Evolutionary conservation across 768 basidiomycete genomes (phyloP).

Genomic region (Pholiota molesta): DNA sequence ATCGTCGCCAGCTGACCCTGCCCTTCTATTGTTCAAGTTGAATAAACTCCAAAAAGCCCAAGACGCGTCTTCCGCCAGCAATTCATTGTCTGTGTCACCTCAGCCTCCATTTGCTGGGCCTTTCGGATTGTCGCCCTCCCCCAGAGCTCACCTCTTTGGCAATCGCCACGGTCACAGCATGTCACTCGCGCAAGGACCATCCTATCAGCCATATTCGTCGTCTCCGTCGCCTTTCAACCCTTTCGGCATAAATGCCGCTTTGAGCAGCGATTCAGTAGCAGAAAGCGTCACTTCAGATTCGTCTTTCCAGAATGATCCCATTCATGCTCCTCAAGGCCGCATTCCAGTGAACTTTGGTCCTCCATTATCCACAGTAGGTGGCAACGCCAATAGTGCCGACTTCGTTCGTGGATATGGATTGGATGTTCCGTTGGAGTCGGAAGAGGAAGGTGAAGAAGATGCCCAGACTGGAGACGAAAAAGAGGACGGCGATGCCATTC

Average conservation of each 20-base stretch:
- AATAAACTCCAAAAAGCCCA: conserved; percentile 84
- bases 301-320: conserved; percentile 25
- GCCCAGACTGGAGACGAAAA: conserved; percentile 33
- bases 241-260: conserved; percentile 59
- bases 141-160: conserved; percentile 40
- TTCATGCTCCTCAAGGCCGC: conserved; percentile 60
- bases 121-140: conserved; percentile 52
- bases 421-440: conserved; percentile 77
- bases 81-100: conserved; percentile 66
- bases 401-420: conserved; percentile 81
- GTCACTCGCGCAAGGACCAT: conserved; percentile 67
- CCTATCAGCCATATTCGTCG: conserved; percentile 38
- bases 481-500: conserved; percentile 30
- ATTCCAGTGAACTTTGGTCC: conserved; percentile 53
- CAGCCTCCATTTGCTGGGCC: conserved; percentile 50
- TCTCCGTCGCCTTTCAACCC: conserved; percentile 56
- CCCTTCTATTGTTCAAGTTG: conserved; percentile 77
- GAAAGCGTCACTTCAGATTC: conserved; percentile 20
- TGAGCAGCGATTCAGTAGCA: conserved; percentile 43
- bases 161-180: conserved; percentile 74
- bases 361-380: conserved; percentile 43
- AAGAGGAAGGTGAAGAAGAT: conserved; percentile 53
- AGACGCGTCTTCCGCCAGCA: conserved; percentile 46
- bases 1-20: conserved; percentile 89
- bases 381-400: conserved; percentile 63